phyloP scores from a whole-genome alignment of 768 basidiomycete genomes.

The Leccinum subtestaceum region DNA sequence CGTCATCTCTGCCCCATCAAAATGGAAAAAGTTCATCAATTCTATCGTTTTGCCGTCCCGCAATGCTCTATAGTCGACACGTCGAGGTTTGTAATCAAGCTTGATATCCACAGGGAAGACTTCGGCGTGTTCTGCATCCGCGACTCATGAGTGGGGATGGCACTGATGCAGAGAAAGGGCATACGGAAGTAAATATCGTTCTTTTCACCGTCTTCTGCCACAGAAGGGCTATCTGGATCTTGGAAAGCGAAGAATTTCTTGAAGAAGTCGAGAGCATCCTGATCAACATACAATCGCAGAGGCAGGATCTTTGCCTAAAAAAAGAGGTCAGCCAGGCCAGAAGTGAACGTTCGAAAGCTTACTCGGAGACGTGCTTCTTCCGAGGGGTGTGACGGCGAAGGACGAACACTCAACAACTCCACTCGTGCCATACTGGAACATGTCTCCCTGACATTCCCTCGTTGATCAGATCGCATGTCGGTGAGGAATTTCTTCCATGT shows the following conservation, averaged over 20 bases:
- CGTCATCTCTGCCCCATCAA: constrained; percentile 98
- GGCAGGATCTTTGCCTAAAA: constrained; percentile 85
- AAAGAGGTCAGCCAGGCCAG: constrained; percentile 1
- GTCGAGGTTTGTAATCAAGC: constrained; percentile 96
- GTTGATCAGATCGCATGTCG: constrained; percentile 75
- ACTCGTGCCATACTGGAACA: constrained; percentile 92
- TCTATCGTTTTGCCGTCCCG: constrained; percentile 91
- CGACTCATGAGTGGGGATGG: constrained; percentile 4
- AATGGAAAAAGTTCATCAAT: constrained; percentile 99
- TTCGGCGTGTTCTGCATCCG: constrained; percentile 77
- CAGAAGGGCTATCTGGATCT: constrained; percentile 45
- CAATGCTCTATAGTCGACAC: constrained; percentile 91
- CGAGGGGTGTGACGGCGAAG: constrained; percentile 60
- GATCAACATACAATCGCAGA: constrained; percentile 90
- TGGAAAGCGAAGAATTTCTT: constrained; percentile 95
- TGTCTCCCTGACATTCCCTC: constrained; percentile 86
- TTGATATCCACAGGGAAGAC: constrained; percentile 94
- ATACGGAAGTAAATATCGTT: constrained; percentile 70
- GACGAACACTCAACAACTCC: constrained; percentile 72
- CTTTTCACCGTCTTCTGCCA: constrained; percentile 30
- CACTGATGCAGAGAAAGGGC: constrained; percentile 21
- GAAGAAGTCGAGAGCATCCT: constrained; percentile 96
- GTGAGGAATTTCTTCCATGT: constrained; percentile 99
- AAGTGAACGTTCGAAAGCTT: constrained; percentile 1
- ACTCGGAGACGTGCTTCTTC: constrained; percentile 79